Conservation (phyloP, 129 eudicot species). For the Silybum marianum region DNA sequence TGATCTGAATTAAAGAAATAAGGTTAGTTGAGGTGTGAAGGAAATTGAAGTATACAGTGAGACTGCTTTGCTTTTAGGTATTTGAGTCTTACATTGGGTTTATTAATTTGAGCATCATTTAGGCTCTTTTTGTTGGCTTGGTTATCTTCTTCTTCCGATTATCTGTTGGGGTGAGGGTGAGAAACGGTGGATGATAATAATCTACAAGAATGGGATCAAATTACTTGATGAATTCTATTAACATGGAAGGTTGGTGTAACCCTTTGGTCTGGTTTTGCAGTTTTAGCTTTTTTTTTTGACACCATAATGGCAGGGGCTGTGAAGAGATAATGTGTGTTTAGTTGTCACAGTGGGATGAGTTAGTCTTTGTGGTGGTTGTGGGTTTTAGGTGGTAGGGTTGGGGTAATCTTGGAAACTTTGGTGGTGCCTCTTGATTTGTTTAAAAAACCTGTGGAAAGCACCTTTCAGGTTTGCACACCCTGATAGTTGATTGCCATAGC, state of each 20-base stretch:
- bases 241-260: constrained; percentile 2
- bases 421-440: neutral
- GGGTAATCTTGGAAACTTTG: neutral
- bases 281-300: neutral
- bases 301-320: neutral
- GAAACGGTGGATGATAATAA: neutral
- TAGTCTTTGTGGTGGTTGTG: neutral
- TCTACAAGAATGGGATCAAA: neutral
- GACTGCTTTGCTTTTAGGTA: neutral
- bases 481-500: neutral
- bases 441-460: neutral
- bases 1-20: neutral
- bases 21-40: constrained; percentile 6
- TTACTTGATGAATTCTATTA: neutral
- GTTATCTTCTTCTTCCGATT: neutral
- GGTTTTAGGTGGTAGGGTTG: neutral
- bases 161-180: neutral
- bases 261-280: neutral
- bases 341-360: neutral
- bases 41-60: neutral
- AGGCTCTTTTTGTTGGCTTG: neutral
- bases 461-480: neutral
- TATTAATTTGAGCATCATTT: neutral
- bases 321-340: neutral
- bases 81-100: neutral